phyloP scores from a whole-genome alignment of 75 land plant species.

The Gnetum montanum region DNA sequence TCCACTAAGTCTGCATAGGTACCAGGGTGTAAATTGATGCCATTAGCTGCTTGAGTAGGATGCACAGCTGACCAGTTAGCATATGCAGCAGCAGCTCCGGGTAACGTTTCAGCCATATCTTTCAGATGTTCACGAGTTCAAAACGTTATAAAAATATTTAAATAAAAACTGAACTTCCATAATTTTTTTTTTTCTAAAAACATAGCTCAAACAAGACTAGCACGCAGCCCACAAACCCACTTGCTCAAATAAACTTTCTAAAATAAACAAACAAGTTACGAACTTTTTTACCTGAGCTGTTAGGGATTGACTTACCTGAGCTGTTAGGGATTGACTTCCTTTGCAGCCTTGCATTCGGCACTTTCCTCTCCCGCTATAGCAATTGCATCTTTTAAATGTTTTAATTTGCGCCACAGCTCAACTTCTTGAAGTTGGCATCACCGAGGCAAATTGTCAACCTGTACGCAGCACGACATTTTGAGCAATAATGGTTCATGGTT shows the following conservation, averaged over 20 bases:
- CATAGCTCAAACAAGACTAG: background rate
- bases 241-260: background rate
- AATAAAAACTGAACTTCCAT: background rate
- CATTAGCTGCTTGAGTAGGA: slow-evolving; percentile 1
- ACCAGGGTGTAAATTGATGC: background rate
- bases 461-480: no score
- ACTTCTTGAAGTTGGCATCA: slow-evolving; percentile 46
- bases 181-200: background rate
- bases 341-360: slow-evolving; percentile 70
- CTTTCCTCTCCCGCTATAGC: no score
- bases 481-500: no score
- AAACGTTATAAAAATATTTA: slow-evolving; percentile 4
- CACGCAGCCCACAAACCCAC: no score
- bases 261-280: background rate
- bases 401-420: slow-evolving; percentile 40
- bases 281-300: background rate
- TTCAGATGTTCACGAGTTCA: slow-evolving; percentile 58
- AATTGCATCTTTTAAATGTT: slow-evolving; percentile 67
- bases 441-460: slow-evolving; percentile 47
- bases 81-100: slow-evolving; percentile 15
- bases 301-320: slow-evolving; percentile 35
- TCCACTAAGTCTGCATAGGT: slow-evolving; percentile 1
- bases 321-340: slow-evolving; percentile 85
- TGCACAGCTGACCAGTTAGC: slow-evolving; percentile 2
- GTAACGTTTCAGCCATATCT: slow-evolving; percentile 48